Conservation (phyloP, 345 rosid species). For the Draba incana region DNA sequence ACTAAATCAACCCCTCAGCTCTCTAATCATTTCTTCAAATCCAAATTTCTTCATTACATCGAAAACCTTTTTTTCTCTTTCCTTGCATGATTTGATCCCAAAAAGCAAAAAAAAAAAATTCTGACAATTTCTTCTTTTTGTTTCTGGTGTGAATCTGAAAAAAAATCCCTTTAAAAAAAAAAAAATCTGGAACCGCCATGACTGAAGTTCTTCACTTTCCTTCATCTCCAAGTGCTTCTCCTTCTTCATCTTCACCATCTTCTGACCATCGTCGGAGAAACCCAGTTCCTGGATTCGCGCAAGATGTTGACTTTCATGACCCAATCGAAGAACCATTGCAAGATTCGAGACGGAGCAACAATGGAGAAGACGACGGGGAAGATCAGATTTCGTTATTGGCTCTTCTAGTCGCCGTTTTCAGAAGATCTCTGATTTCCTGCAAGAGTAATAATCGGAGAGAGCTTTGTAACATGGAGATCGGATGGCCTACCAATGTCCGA, state of each 20-base stretch:
- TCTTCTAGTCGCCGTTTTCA: slow-evolving; percentile 63
- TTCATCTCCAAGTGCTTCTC: slow-evolving; percentile 50
- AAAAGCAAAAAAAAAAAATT: background rate
- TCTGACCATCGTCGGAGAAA: slow-evolving; percentile 30
- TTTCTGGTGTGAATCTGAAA: slow-evolving; percentile 16
- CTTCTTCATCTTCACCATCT: slow-evolving; percentile 46
- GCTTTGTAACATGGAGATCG: slow-evolving; percentile 80
- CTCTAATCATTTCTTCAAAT: slow-evolving; percentile 39
- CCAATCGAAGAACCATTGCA: slow-evolving; percentile 26
- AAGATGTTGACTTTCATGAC: slow-evolving; percentile 41
- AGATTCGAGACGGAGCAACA: slow-evolving; percentile 25
- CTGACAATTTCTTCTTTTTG: background rate
- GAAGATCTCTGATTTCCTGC: slow-evolving; percentile 76
- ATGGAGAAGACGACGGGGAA: slow-evolving; percentile 27
- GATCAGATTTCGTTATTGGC: slow-evolving; percentile 80
- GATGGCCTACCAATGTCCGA: slow-evolving; percentile 78
- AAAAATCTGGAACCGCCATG: slow-evolving; percentile 49
- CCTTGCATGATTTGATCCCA: slow-evolving; percentile 16
- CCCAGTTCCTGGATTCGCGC: slow-evolving; percentile 19
- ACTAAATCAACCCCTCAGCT: slow-evolving; percentile 35
- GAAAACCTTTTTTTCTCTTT: slow-evolving; percentile 12
- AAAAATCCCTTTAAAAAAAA: background rate
- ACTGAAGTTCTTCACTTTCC: slow-evolving; percentile 80
- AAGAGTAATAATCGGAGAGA: slow-evolving; percentile 59
- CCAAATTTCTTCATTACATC: slow-evolving; percentile 47